Evolutionary conservation across 177 flowering plant species (phyloP).

Genomic region (Vitis hybrid): DNA sequence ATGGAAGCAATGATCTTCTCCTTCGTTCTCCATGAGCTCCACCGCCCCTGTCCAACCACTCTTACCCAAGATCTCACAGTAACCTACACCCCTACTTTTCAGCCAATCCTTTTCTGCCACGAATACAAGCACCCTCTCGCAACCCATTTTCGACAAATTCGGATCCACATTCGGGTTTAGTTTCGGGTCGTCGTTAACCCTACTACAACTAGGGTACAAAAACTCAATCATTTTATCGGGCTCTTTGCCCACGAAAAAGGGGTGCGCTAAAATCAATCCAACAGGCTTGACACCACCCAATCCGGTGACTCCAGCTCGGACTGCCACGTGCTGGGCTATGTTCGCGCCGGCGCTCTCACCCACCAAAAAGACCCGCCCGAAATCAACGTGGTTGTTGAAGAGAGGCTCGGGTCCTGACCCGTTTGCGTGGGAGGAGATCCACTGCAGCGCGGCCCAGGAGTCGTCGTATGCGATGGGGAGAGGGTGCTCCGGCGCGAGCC

Average conservation of each 20-base stretch:
- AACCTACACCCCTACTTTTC: neutral
- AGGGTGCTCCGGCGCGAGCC: conserved; percentile 35
- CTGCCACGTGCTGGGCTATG: conserved; percentile 38
- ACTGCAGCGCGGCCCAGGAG: conserved; percentile 38
- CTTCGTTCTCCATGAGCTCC: conserved; percentile 1
- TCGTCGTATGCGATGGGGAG: conserved; percentile 45
- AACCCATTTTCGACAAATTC: neutral
- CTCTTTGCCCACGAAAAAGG: conserved; percentile 19
- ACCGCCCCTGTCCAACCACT: neutral
- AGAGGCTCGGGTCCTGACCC: conserved; percentile 25
- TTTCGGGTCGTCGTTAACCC: conserved; percentile 18
- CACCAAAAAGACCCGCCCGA: conserved; percentile 29
- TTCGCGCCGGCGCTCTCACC: conserved; percentile 63
- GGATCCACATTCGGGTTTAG: conserved; percentile 19
- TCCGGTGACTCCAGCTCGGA: neutral
- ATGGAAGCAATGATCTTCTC: neutral
- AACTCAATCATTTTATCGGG: conserved; percentile 6
- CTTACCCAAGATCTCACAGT: neutral
- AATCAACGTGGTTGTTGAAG: conserved; percentile 38
- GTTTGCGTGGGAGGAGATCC: conserved; percentile 42
- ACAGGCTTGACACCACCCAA: neutral
- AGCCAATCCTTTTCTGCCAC: neutral
- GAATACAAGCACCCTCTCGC: neutral
- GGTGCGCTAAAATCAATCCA: conserved; percentile 12
- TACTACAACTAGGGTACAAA: conserved; percentile 8